Percentiles rank a stretch among this genome's conserved stretches.
Evolutionary conservation across 306 rosid species (phyloP).

Genomic region (Pyrus betulifolia): DNA sequence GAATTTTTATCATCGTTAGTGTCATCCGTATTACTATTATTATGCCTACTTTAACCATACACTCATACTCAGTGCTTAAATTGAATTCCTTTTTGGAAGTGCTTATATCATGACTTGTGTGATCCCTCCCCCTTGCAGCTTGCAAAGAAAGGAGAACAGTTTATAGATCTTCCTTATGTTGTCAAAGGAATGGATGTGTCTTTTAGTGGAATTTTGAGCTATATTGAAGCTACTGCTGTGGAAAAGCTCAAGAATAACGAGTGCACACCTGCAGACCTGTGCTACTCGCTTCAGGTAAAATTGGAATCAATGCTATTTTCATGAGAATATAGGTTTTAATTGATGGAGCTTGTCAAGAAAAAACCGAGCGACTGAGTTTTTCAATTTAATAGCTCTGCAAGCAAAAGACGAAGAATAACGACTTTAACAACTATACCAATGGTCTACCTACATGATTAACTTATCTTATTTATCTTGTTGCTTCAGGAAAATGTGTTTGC

Average conservation of each 20-base stretch:
- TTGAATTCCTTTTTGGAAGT: background rate
- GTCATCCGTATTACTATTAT: background rate
- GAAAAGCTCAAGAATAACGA: constrained; percentile 69
- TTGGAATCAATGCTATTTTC: background rate
- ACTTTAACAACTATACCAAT: background rate
- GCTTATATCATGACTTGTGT: constrained; percentile 5
- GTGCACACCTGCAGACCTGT: constrained; percentile 90
- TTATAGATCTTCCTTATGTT: constrained; percentile 76
- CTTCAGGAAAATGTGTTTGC: constrained; percentile 76
- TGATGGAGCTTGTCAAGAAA: background rate
- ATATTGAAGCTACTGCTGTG: constrained; percentile 75
- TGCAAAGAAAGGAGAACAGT: constrained; percentile 77
- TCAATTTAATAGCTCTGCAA: background rate
- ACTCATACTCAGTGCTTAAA: background rate
- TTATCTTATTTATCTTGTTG: background rate
- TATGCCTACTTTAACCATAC: background rate
- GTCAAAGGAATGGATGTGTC: constrained; percentile 98
- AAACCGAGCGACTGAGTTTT: background rate
- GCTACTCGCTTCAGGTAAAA: constrained; percentile 86
- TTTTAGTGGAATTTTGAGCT: constrained; percentile 82
- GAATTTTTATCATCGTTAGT: background rate
- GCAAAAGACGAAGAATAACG: background rate
- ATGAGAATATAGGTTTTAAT: background rate
- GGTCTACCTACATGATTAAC: background rate
- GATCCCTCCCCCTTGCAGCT: constrained; percentile 37